Evolutionary conservation across 441 rosid species (phyloP), one percentile per base, ranked within the genome.

Genomic region (Adansonia grandidieri): DNA sequence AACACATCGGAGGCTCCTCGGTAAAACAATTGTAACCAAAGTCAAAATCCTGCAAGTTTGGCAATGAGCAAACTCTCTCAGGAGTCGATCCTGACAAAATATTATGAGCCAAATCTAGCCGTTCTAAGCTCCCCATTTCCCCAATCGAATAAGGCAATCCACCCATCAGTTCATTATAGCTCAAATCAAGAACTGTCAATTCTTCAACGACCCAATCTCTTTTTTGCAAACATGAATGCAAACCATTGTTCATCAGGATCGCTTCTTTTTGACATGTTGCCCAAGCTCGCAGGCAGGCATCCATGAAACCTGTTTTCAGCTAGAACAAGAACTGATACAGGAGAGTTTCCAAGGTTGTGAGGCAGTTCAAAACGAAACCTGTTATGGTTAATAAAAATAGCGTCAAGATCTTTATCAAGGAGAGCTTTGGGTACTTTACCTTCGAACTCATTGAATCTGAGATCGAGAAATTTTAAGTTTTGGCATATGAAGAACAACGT

Each of bases 391-490:
- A 91, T 87, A 70, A 89, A 89, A 64, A 91, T 85, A 45, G 94
- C 90, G 40, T 91, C 92, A 0, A 91, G 86, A 57, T 84, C 82
- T 84, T 85, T 88, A 32, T 90, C 90, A 51, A 91, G 89, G 6
- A 89, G 84, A 72, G 83, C 88, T 80, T 69, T 78, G 0, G 94
- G 94, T n/a, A 89, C 82, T 19, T 80, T 71, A 17, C 94, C 91
- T 84, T 91, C 92, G 15, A 91, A 88, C 78, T 91, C 92, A 42
- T 91, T 89, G 78, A 85, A 91, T 74, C 94, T 66, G 14, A 88
- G 86, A 83, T 91, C 94, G 14, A 91, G 81, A 68, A 81, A 90
- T 84, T 11, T 84, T 87, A 58, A 89, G 82, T 58, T 72, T 77
- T 53, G 90, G 91, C 71, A 89, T 82, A 20, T 57, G n/a, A n/a